Evolutionary conservation across 805 yeast genomes (phyloP), one percentile per base, ranked within the genome.

Genomic region (Ogataea thermomethanolica): DNA sequence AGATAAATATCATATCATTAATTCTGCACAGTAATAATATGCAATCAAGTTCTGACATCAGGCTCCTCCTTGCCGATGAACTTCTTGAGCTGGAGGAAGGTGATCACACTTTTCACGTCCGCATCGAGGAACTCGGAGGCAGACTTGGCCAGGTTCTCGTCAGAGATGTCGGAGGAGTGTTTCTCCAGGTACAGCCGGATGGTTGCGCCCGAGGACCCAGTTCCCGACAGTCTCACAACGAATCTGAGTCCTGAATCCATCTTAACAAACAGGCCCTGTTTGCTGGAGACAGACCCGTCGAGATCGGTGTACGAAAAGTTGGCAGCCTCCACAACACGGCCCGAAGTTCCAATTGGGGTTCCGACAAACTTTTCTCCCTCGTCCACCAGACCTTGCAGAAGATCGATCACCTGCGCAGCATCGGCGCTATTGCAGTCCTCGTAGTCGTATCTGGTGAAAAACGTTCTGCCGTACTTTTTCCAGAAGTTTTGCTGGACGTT

Each of bases 131-230:
- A 91, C 33, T 79, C 81, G 51, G 84, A 84, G 9, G 89, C 91
- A 33, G 70, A 62, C 49, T 63, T 48, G 6, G 54, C 55, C 46
- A 67, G 51, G 8, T 51, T 59, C 55, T 73, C 76, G 29, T 71
- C 72, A 13, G 75, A 47, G 36, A 64, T 55, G 56, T 87, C 93
- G 33, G 63, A 53, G 20, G 85, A 78, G 67, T 84, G 88, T 64
- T 81, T 83, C 66, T 91, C 98, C 58, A 91, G 68, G 67, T 91
- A 91, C 52, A 91, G 72, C 64, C 99, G 79, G 45, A 93, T 89
- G 5, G 99, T 91, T 14, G 99, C 98, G 35, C 99, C 99, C 2
- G 95, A 82, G 2, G 97, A 89, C 11, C 99, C 99, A 2, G 99
- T 91, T 41, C 99, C 99, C 0, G 96, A 88, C 49, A 93, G 73